Evolutionary conservation across 116 monocot species (phyloP), one percentile per base, ranked within the genome.

Genomic region (Dioscorea cayenensis): DNA sequence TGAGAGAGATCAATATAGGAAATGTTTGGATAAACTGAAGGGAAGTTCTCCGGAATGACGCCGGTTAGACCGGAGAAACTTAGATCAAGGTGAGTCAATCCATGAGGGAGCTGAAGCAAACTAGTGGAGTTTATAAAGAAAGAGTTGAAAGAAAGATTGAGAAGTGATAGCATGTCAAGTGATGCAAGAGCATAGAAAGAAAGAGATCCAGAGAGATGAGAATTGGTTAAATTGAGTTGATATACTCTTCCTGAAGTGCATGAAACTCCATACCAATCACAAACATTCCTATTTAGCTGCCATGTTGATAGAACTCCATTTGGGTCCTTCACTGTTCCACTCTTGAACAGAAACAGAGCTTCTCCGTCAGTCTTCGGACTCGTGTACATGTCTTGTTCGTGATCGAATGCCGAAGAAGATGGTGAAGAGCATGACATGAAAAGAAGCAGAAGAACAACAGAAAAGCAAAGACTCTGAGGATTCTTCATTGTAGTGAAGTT

Each of bases 201-300:
- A 14, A 75, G 64, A 17, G 43, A 51, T 7, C 87, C 93, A 11
- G 87, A 77, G 65, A 94, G 87, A 65, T n/a, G 60, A 75, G 68
- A 76, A 5, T 59, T 64, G 67, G 76, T 80, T 32, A 94, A 76
- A 70, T 87, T 76, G 72, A 94, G 81, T 11, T 72, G 62, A 14
- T 76, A 72, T 25, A 70, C 85, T 77, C 90, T 85, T 17, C 81
- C 82, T 67, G 32, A 32, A 17, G 7, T 36, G 77, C 94, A 94
- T 27, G 76, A 65, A 62, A 94, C 78, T 9, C 94, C 90, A 67
- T 70, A 75, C 90, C 90, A 94, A 55, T 52, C 68, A 83, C 90
- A 94, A 48, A 77, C 79, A 52, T 66, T 85, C 36, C n/a, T 35
- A 16, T 61, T 71, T 12, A 25, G 69, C 9, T 80, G 50, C 94